Evolutionary conservation across 106 monocot genomes (phyloP).

Genomic region (Platanthera zijinensis): DNA sequence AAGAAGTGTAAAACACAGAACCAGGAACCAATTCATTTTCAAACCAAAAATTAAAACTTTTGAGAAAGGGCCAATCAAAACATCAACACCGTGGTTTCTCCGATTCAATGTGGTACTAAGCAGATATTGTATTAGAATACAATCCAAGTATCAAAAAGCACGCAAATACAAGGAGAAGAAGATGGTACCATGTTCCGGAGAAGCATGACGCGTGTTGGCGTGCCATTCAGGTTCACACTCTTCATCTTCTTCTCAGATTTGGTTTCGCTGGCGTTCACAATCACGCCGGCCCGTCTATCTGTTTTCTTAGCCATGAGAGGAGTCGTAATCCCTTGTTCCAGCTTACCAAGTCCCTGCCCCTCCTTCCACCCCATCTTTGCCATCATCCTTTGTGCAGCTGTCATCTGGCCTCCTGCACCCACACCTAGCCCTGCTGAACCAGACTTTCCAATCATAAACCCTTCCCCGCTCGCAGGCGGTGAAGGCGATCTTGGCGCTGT

Average conservation of each 20-base stretch:
- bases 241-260: conserved; percentile 80
- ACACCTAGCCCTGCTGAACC: conserved; percentile 69
- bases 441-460: conserved; percentile 77
- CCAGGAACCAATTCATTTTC: too few species aligned
- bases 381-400: conserved; percentile 99
- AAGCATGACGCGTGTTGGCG: conserved; percentile 79
- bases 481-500: conserved; percentile 53
- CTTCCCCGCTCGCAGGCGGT: conserved; percentile 60
- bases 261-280: conserved; percentile 80
- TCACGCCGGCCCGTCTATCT: conserved; percentile 92
- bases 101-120: too few species aligned
- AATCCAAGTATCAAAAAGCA: too few species aligned
- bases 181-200: conserved; percentile 81
- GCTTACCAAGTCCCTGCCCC: conserved; percentile 96
- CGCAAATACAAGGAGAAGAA: background rate
- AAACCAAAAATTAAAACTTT: too few species aligned
- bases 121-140: too few species aligned
- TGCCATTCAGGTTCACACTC: conserved; percentile 60
- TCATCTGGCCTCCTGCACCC: conserved; percentile 98
- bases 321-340: conserved; percentile 94
- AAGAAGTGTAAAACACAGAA: too few species aligned
- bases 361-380: conserved; percentile 99
- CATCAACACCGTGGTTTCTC: too few species aligned
- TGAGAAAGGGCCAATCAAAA: too few species aligned
- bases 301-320: conserved; percentile 97